Base-by-base conservation (phyloP, 345 rosid species). In the Gossypium stocksii region DNA sequence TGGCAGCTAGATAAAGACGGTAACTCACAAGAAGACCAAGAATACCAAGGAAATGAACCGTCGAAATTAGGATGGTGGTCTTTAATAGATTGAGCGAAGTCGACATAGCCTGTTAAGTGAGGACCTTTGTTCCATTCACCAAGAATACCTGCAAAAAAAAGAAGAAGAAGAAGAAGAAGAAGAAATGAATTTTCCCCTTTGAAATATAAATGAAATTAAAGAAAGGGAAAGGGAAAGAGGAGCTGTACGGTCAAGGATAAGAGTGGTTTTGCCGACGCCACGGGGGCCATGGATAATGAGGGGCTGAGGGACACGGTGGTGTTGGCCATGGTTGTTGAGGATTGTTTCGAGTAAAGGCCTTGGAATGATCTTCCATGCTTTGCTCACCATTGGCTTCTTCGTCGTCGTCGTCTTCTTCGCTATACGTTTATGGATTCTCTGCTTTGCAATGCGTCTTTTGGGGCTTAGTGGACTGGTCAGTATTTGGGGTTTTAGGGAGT, bases 271-370 rank as follows among this genome's bases (percentile, higher is more conserved):
- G 88, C 98, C 97, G 81, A 84, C 92, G 83, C 99, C 99, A 25
- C 99, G 92, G 74, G 99, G 99, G 58, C 99, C 98, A 59, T 93
- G 98, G 86, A 93, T 85, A 78, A 96, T 83, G 79, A 96, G 97
- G 19, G 97, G 90, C 76, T 96, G 99, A 83, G 83, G 91, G 68
- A 91, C 99, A 41, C 98, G 93, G 87, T 91, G 98, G 87, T 87
- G 94, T 76, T 91, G 97, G 46, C 91, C 94, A 66, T 96, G 99
- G 82, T 90, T 91, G 88, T 89, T 91, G 78, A 96, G 91, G 56
- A 91, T 74, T 5, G 97, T 85, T 83, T 96, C 99, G 8, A 96
- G 83, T 25, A 93, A 80, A 16, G 97, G 94, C 59, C 91, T 87
- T 72, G 97, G 94, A 67, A 91, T 85, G 70, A 96, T 83, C 84